Percentiles rank a stretch among this genome's conserved stretches.
phyloP scores from a whole-genome alignment of 2,329 filamentous ascomycete genomes.

The Setomelanomma holmii region DNA sequence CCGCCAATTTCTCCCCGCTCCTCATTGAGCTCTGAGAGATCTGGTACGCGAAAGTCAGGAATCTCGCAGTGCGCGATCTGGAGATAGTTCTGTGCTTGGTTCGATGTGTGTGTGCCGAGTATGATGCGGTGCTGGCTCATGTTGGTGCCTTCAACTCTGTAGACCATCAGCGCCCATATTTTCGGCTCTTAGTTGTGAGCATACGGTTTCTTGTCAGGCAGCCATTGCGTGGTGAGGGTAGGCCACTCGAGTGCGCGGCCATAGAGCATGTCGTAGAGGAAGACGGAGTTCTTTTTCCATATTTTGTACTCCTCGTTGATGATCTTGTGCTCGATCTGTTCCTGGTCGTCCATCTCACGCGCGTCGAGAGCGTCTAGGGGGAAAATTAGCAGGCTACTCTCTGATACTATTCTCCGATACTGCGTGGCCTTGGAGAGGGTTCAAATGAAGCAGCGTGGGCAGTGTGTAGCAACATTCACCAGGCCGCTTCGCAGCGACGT shows the following conservation, averaged over 20 bases:
- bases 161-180: slow-evolving; percentile 47
- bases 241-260: slow-evolving; percentile 96
- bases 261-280: slow-evolving; percentile 97
- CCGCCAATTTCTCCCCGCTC: slow-evolving; percentile 92
- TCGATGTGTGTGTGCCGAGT: slow-evolving; percentile 92
- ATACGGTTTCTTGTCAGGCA: slow-evolving; percentile 71
- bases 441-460: too few species aligned
- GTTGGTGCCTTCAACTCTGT: slow-evolving; percentile 73
- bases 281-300: slow-evolving; percentile 99
- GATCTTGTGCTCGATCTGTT: slow-evolving; percentile 79
- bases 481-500: background rate
- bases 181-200: background rate
- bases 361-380: slow-evolving; percentile 50
- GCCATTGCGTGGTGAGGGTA: slow-evolving; percentile 96
- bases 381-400: slow-evolving; percentile 8
- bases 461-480: background rate
- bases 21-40: slow-evolving; percentile 87
- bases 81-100: slow-evolving; percentile 84
- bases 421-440: too few species aligned
- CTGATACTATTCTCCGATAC: too few species aligned
- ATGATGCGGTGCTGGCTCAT: slow-evolving; percentile 87
- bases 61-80: slow-evolving; percentile 95
- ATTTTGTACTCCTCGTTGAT: slow-evolving; percentile 99
- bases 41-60: slow-evolving; percentile 76
- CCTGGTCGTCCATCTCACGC: slow-evolving; percentile 69